A percentile compares a stretch with the other conserved stretches of the same genome.
Evolutionary conservation across 805 yeast genomes (phyloP).

Genomic region (Ogataea nonfermentans): DNA sequence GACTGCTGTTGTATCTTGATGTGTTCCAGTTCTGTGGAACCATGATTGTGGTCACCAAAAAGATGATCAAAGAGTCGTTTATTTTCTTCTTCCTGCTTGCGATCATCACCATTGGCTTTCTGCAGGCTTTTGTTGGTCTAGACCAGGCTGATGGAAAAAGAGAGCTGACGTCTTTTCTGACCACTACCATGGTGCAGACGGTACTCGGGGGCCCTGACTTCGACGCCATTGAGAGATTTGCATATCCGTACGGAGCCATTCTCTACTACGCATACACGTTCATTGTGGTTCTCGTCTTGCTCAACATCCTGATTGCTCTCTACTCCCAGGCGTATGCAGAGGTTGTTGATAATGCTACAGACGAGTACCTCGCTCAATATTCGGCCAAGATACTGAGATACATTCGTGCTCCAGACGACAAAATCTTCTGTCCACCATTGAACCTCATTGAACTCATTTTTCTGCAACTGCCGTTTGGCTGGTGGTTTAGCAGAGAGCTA

Average conservation of each 20-base stretch:
- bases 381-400: slow-evolving; percentile 82
- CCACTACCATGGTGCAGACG: slow-evolving; percentile 65
- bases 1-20: slow-evolving; percentile 73
- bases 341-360: slow-evolving; percentile 78
- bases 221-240: slow-evolving; percentile 64
- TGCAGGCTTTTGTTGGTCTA: slow-evolving; percentile 83
- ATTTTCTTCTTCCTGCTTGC: slow-evolving; percentile 72
- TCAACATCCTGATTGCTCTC: slow-evolving; percentile 81
- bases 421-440: slow-evolving; percentile 82
- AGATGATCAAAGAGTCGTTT: slow-evolving; percentile 85
- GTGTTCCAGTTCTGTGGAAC: slow-evolving; percentile 82
- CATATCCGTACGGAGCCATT: slow-evolving; percentile 82
- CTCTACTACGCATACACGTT: slow-evolving; percentile 77
- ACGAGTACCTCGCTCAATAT: slow-evolving; percentile 80
- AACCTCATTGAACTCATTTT: slow-evolving; percentile 66
- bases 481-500: slow-evolving; percentile 33
- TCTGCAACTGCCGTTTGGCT: slow-evolving; percentile 43
- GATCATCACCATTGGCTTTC: slow-evolving; percentile 72
- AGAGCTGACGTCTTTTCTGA: slow-evolving; percentile 65
- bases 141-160: slow-evolving; percentile 85
- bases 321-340: slow-evolving; percentile 81
- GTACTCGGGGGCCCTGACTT: slow-evolving; percentile 76
- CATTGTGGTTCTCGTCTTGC: slow-evolving; percentile 67
- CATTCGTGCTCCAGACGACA: slow-evolving; percentile 84
- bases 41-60: slow-evolving; percentile 79